A percentile compares a stretch with the other conserved stretches of the same genome.
These are phyloP conservation scores for Verruconis gallopava DNA, from an alignment of 2,329 filamentous ascomycete genomes.

Conservation along the genomic window DNA sequence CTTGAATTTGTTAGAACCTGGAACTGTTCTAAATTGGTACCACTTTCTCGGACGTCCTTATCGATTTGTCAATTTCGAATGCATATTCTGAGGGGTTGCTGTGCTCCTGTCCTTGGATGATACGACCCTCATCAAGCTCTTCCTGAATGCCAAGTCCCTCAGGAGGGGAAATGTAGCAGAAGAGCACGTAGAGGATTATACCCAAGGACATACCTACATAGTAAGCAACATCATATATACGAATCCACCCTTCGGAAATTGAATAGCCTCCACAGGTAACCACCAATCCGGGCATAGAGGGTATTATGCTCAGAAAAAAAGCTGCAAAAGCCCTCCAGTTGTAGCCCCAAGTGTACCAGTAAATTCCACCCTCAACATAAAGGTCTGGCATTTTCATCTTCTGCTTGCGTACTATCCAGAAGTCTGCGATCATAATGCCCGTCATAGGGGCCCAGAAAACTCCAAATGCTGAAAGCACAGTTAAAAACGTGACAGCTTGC, in stretches of 20 bases:
- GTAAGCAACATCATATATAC: constrained; percentile 1
- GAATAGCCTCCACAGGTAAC: background rate
- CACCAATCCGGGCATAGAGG: constrained; percentile 25
- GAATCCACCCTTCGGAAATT: background rate
- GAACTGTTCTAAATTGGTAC: too few species aligned
- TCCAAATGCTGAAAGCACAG: constrained; percentile 6
- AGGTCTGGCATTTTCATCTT: constrained; percentile 23
- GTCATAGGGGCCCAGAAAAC: constrained; percentile 24
- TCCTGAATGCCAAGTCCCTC: background rate
- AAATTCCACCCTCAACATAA: constrained; percentile 21
- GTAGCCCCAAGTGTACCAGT: constrained; percentile 22
- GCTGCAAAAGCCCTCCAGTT: constrained; percentile 23
- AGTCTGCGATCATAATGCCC: constrained; percentile 23
- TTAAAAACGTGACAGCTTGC: constrained; percentile 16
- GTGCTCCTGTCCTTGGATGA: background rate
- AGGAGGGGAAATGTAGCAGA: constrained; percentile 1
- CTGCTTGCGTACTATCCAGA: constrained; percentile 22
- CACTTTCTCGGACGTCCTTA: too few species aligned
- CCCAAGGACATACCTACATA: background rate
- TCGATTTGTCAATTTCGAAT: too few species aligned
- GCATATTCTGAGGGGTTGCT: background rate
- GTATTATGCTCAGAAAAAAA: constrained; percentile 20
- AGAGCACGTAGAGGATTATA: background rate
- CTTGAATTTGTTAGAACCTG: too few species aligned
- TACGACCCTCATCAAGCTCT: background rate